Conservation (phyloP, 441 rosid genomes). For the Mallotus japonicus region DNA sequence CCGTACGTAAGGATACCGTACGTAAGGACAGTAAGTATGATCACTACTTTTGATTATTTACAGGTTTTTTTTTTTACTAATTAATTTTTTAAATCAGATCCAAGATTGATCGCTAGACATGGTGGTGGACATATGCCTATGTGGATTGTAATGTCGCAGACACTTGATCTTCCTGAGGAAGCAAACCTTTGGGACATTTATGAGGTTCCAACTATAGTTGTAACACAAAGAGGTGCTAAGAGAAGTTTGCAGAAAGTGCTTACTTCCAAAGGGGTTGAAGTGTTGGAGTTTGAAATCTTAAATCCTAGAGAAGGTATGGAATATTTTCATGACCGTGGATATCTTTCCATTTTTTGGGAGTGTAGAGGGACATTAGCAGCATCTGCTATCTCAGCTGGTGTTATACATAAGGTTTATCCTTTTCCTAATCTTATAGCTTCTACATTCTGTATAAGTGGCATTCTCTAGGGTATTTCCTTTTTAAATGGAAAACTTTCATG, state of each 20-base stretch:
- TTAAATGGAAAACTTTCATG: constrained; percentile 4
- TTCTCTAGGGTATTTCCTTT: neutral
- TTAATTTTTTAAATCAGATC: constrained; percentile 46
- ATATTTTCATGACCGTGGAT: constrained; percentile 82
- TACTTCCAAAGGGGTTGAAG: constrained; percentile 87
- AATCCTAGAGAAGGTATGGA: constrained; percentile 93
- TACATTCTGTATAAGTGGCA: neutral
- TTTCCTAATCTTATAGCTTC: neutral
- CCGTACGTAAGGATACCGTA: constrained; percentile 76
- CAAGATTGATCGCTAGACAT: constrained; percentile 80
- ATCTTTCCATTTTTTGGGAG: constrained; percentile 89
- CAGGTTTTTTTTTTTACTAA: neutral
- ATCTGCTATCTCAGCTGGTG: constrained; percentile 81
- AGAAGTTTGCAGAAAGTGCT: constrained; percentile 74
- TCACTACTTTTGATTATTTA: neutral
- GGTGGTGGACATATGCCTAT: constrained; percentile 83
- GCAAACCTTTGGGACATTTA: constrained; percentile 88
- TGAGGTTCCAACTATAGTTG: constrained; percentile 75
- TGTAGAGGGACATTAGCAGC: constrained; percentile 93
- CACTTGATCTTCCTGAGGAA: constrained; percentile 82
- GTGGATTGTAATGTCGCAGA: constrained; percentile 75
- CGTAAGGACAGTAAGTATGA: constrained; percentile 70
- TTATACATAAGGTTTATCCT: constrained; percentile 71
- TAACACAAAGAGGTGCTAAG: constrained; percentile 90
- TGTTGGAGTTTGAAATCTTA: constrained; percentile 89